Base-by-base conservation (phyloP, 768 basidiomycete species). In the Trametes cubensis region DNA sequence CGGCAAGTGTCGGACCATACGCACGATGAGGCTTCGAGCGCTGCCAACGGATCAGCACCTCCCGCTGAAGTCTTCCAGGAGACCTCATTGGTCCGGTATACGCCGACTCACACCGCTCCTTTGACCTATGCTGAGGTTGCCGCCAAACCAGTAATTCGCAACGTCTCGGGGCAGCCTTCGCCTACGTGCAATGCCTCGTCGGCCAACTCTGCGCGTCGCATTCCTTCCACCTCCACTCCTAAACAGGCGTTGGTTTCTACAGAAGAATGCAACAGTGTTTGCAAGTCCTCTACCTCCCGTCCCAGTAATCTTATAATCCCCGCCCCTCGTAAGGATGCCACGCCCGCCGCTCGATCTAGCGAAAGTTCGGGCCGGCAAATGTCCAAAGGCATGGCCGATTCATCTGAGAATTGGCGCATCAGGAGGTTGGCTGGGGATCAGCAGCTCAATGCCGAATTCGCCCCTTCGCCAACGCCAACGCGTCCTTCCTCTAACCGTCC, bases 401-500 rank as follows among this genome's bases (percentile, higher is more conserved):
- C 34, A 15, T 34, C 34, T 34, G 46, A 15, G 30, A 48, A 48
- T 38, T 57, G 55, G 55, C 55, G 55, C 45, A 28, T 15, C 3
- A 45, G 45, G 34, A 42, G 34, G 30, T 20, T 57, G 4, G 15
- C 30, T 7, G 18, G 20, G 2, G n/a, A 47, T 30, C 15, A 4
- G n/a, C 28, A 47, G 30, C 34, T 48, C 10, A 47, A 48, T 11
- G 44, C n/a, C 46, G 55, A 48, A n/a, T 57, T 47, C 20, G 46
- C 30, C 2, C 6, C 13, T 4, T 14, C 34, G 4, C 55, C 55
- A 11, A 25, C 52, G 10, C 52, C 38, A 10, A 10, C 18, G 1
- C 55, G 45, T 11, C 34, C 45, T 23, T 15, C 46, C 4, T 23
- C 13, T 11, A 14, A 28, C 25, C 30, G 2, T n/a, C 15, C 46